phyloP scores from a whole-genome alignment of 2,329 filamentous ascomycete genomes.

The Sclerotiophoma versabilis region DNA sequence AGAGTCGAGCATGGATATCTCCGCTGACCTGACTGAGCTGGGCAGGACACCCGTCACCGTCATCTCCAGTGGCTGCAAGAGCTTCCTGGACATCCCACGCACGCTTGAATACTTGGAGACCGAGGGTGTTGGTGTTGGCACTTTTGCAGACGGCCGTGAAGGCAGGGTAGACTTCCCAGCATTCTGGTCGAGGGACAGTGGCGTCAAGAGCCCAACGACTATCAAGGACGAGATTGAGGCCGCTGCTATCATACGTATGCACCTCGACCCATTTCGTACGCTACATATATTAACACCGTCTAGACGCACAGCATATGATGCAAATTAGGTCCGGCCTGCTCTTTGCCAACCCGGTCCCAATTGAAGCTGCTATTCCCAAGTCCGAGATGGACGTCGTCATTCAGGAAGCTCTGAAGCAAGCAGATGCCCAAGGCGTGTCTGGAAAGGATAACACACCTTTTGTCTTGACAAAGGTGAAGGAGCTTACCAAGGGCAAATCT shows the following conservation, averaged over 20 bases:
- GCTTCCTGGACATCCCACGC: conserved; percentile 88
- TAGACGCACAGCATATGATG: conserved; percentile 75
- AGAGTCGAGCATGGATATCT: conserved; percentile 88
- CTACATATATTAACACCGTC: conserved; percentile 4
- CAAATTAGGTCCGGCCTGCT: conserved; percentile 79
- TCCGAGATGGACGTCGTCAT: conserved; percentile 52
- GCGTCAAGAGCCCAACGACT: conserved; percentile 76
- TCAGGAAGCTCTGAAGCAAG: conserved; percentile 49
- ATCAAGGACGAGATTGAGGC: conserved; percentile 81
- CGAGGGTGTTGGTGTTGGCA: conserved; percentile 80
- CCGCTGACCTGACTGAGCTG: conserved; percentile 92
- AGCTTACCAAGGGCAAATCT: conserved; percentile 75
- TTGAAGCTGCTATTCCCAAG: conserved; percentile 72
- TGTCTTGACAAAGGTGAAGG: conserved; percentile 78
- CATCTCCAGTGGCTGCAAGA: conserved; percentile 90
- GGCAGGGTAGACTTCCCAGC: conserved; percentile 84
- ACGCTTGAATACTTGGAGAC: conserved; percentile 84
- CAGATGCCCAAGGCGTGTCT: conserved; percentile 55
- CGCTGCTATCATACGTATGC: conserved; percentile 80
- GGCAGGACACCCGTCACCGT: conserved; percentile 89
- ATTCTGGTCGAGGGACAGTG: conserved; percentile 91
- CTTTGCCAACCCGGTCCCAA: conserved; percentile 88
- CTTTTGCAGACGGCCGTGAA: conserved; percentile 82
- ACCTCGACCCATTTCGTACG: neutral
- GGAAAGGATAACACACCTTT: conserved; percentile 87